These are phyloP conservation scores for Penicillium sp. DNA, from an alignment of 2,329 filamentous ascomycete genomes.

Conservation along the genomic window DNA sequence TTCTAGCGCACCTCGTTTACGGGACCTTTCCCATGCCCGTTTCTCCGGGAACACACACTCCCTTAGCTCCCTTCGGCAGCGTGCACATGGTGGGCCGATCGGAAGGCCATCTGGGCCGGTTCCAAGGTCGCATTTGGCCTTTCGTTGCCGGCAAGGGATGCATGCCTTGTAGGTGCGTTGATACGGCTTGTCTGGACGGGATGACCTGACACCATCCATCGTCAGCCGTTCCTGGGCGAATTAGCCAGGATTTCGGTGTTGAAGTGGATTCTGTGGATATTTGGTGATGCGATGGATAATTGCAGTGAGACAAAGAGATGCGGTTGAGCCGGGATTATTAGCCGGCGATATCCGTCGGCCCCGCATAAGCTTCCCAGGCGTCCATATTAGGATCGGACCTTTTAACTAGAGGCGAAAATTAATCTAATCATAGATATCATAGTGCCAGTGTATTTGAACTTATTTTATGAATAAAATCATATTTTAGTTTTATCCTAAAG, in stretches of 20 bases:
- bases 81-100: conserved; percentile 38
- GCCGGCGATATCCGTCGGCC: conserved; percentile 5
- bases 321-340: not conserved
- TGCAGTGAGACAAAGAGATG: not conserved
- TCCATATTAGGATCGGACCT: not conserved
- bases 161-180: conserved; percentile 50
- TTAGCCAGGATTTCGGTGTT: conserved; percentile 11
- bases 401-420: not conserved
- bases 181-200: conserved; percentile 33
- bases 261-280: conserved; percentile 14
- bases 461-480: not conserved
- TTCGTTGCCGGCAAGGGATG: conserved; percentile 45
- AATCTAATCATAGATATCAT: not conserved
- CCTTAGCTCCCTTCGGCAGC: conserved; percentile 45
- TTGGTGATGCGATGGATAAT: conserved; percentile 11
- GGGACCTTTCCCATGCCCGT: conserved; percentile 34
- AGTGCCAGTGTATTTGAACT: not conserved
- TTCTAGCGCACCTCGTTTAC: conserved; percentile 26
- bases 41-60: conserved; percentile 43
- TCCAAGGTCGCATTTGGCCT: conserved; percentile 46
- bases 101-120: conserved; percentile 33
- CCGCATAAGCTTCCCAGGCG: not conserved
- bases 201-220: conserved; percentile 20
- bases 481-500: not conserved
- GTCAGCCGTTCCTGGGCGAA: conserved; percentile 14